Base-by-base conservation (phyloP, 805 yeast genomes). In the Lachancea sp. region DNA sequence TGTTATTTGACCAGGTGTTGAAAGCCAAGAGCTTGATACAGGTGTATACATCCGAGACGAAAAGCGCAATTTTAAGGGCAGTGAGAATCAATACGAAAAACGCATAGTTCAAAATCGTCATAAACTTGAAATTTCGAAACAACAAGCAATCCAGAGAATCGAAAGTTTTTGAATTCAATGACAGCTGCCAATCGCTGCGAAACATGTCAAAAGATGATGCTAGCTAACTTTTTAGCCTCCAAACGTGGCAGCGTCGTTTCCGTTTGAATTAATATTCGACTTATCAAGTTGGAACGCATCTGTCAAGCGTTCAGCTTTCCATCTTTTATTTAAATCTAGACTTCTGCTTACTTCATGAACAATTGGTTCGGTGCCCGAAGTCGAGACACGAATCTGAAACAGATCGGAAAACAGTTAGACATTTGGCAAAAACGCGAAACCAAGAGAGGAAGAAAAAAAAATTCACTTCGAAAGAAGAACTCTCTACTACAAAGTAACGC, bases 31-130 rank as follows among this genome's bases (percentile, higher is more conserved):
- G 71, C 50, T 75, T 78, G 42, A 87, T 63, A 58, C 90, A 77
- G 0, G 95, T 85, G 64, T 84, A 87, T 18, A 86, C 69, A 65
- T 87, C 96, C 1, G 83, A 72, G 1, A 69, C 83, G 36, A 75
- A 72, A 42, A 80, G 65, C 1, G 78, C 69, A 12, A 76, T 55
- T 33, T 78, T 69, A 38, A 84, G 58, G n/a, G 73, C 48, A 19
- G 75, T 50, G 61, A 61, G 49, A 8, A 55, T 52, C 51, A 60
- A 46, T 3, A 54, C 42, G n/a, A 48, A 35, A 17, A 54, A 37
- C 6, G 48, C 17, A 32, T 56, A 59, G 36, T 38, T 45, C 2
- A 49, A n/a, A 4, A 52, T 16, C 2, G 61, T 58, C 24, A 45
- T 42, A n/a, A 43, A 42, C n/a, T 45, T 47, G 26, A 29, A 35